Evolutionary conservation across 2,329 filamentous ascomycete species (phyloP), one percentile per base, ranked within the genome.

Genomic region (Metarhizium guizhouense): DNA sequence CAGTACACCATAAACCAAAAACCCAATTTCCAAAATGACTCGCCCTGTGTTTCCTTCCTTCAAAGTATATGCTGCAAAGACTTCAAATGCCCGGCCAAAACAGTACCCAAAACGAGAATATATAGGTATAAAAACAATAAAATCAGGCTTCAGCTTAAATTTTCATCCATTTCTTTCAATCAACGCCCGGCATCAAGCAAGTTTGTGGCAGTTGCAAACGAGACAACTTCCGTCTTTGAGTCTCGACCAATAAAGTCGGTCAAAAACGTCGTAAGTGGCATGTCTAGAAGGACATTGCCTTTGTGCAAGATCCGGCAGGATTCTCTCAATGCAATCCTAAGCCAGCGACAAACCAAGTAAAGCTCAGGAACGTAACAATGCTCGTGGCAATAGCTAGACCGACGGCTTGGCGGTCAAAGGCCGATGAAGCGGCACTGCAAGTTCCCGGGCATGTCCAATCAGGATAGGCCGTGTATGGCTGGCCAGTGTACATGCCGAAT

Each of bases 291-390:
- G 7, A 11, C 6, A 32, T 14, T 14, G 7, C 11, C 20, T 30
- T 14, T n/a, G 16, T 6, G 25, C 5, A 36, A 34, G 45, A 47
- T 34, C 25, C 38, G 16, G 11, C 4, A 32, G n/a, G 45, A 30
- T 25, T 50, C 34, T 14, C 14, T 60, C 58, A 70, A 49, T 74
- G 65, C 40, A 72, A 63, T 8, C 69, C 72, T 11, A 81, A 64
- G 2, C 82, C 81, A 29, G 73, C 73, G 42, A 84, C 80, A 61
- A 85, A 85, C 82, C 82, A 85, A 34, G 82, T 84, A 60, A 86
- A 85, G 65, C 79, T 82, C 34, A 81, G 60, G 4, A 85, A 71
- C 1, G 82, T 85, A 47, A 83, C 65, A 36, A 78, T 51, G 61
- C 77, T 76, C 78, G 84, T 83, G 13, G 73, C 71, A 52, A 81